phyloP scores from a whole-genome alignment of 441 rosid species.

The Erodium moschatum region DNA sequence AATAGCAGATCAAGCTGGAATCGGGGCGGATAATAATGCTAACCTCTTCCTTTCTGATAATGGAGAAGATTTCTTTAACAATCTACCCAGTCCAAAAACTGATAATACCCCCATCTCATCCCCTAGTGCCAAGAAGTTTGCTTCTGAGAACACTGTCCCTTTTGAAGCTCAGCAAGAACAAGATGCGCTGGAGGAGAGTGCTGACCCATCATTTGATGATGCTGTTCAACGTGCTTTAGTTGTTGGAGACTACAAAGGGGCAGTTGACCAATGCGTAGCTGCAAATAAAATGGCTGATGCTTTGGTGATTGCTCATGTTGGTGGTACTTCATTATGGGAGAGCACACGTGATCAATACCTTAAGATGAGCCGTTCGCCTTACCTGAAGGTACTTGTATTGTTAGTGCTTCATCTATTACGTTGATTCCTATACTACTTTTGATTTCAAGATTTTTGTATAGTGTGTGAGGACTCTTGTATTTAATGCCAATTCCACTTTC shows the following conservation, averaged over 20 bases:
- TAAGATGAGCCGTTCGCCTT: constrained; percentile 62
- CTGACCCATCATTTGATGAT: constrained; percentile 76
- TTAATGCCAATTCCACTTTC: constrained; percentile 22
- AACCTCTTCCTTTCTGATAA: constrained; percentile 58
- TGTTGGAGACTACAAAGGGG: constrained; percentile 92
- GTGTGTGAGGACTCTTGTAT: not conserved
- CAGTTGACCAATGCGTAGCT: constrained; percentile 78
- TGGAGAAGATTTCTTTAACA: constrained; percentile 95
- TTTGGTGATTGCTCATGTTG: constrained; percentile 93
- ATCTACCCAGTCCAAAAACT: constrained; percentile 88
- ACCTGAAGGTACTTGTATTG: constrained; percentile 54
- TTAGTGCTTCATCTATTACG: constrained; percentile 1
- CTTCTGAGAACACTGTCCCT: constrained; percentile 30
- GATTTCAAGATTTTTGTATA: too few relatives aligned
- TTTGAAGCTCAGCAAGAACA: constrained; percentile 34
- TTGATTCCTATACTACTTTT: not conserved
- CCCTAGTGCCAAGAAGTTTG: constrained; percentile 35
- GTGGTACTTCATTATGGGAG: constrained; percentile 88
- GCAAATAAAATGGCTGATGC: constrained; percentile 94
- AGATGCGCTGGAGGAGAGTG: constrained; percentile 51
- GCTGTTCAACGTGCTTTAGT: constrained; percentile 81
- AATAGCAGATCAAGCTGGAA: constrained; percentile 33
- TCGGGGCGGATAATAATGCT: constrained; percentile 37
- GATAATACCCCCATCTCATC: constrained; percentile 49
- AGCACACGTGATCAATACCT: constrained; percentile 83